These are phyloP conservation scores for Porphyra umbilicalis DNA, from an alignment of 31 red algal species.

Conservation along the genomic window DNA sequence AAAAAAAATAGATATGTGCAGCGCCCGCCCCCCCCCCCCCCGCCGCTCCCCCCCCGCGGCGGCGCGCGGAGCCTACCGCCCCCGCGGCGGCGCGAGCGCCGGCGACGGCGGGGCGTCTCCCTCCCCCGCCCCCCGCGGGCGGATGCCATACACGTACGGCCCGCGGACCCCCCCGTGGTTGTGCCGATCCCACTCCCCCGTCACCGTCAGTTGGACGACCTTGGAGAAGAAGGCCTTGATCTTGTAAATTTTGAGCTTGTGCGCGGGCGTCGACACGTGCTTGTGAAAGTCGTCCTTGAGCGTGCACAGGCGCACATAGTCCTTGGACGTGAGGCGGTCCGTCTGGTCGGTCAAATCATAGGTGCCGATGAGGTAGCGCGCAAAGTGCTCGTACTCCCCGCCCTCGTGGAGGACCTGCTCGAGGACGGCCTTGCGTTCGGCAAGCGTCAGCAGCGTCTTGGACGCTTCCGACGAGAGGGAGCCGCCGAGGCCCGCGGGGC, in stretches of 20 bases:
- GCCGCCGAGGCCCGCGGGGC: neutral
- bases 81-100: neutral
- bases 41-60: neutral
- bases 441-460: slow-evolving; percentile 2
- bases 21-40: neutral
- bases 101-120: neutral
- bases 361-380: slow-evolving; percentile 41
- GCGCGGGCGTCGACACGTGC: slow-evolving; percentile 49
- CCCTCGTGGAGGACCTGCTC: slow-evolving; percentile 6
- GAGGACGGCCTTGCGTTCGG: neutral
- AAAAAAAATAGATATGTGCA: neutral
- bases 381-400: slow-evolving; percentile 71
- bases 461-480: neutral
- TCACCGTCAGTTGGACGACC: slow-evolving; percentile 85
- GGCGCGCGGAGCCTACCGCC: neutral
- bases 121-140: slow-evolving; percentile 21
- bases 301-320: slow-evolving; percentile 93
- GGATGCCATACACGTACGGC: slow-evolving; percentile 94
- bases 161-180: slow-evolving; percentile 97
- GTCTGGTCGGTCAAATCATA: slow-evolving; percentile 92
- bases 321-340: slow-evolving; percentile 70
- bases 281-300: slow-evolving; percentile 98
- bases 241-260: slow-evolving; percentile 90
- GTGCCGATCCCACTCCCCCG: slow-evolving; percentile 99
- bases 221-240: slow-evolving; percentile 90